A percentile compares a stretch with the other conserved stretches of the same genome.
Conservation (phyloP, 306 rosid species). For the Trifolium pratense region DNA sequence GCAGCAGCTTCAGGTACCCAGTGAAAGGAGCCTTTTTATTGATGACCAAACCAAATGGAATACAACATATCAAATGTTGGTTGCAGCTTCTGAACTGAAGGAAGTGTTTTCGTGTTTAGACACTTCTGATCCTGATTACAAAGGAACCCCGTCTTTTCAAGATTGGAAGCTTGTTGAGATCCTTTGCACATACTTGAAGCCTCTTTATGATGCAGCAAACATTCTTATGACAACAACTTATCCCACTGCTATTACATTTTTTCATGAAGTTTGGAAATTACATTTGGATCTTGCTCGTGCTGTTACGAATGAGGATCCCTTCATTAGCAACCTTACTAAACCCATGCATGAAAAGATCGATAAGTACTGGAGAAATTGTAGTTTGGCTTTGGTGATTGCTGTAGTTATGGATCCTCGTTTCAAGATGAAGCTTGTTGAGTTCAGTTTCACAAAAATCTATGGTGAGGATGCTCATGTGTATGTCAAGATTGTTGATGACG, state of each 20-base stretch:
- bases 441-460: constrained; percentile 80
- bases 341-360: constrained; percentile 69
- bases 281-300: constrained; percentile 75
- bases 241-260: constrained; percentile 71
- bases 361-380: constrained; percentile 80
- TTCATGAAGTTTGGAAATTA: constrained; percentile 90
- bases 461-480: constrained; percentile 71
- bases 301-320: constrained; percentile 63
- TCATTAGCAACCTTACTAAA: constrained; percentile 55
- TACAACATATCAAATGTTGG: constrained; percentile 82
- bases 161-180: constrained; percentile 88
- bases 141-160: constrained; percentile 68
- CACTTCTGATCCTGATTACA: constrained; percentile 85
- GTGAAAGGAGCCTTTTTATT: constrained; percentile 69
- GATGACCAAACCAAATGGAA: constrained; percentile 86
- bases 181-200: constrained; percentile 72
- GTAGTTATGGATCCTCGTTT: constrained; percentile 99
- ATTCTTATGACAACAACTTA: constrained; percentile 62
- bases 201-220: constrained; percentile 73
- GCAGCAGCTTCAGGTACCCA: constrained; percentile 86
- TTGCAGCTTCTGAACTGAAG: constrained; percentile 76
- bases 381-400: constrained; percentile 77
- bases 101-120: constrained; percentile 88
- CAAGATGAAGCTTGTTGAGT: constrained; percentile 97
- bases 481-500: constrained; percentile 84